Conservation (phyloP, 257 asterid genomes). For the Solanum tarijense region DNA sequence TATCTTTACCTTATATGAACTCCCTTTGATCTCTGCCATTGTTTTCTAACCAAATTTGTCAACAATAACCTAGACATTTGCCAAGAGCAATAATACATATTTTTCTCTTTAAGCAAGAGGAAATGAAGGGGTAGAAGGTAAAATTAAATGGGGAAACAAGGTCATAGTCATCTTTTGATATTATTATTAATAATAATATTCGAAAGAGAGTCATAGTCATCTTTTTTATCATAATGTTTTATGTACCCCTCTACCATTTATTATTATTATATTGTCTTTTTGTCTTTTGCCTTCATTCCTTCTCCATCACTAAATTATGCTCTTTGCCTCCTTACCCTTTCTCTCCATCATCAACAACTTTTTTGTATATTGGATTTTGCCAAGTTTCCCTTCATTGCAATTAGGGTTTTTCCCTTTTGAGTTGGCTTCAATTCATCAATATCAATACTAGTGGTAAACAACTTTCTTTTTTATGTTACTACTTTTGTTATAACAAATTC, state of each 20-base stretch:
- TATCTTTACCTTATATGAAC: not conserved
- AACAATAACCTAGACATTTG: not conserved
- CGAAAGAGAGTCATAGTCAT: constrained; percentile 43
- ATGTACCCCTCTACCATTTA: constrained; percentile 32
- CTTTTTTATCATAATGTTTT: constrained; percentile 25
- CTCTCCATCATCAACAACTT: not conserved
- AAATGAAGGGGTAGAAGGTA: not conserved
- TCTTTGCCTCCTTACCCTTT: constrained; percentile 17
- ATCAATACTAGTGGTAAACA: not conserved
- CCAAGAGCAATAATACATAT: not conserved
- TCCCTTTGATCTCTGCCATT: not conserved
- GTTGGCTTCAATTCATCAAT: not conserved
- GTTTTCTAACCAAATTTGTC: not conserved
- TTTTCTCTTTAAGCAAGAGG: not conserved
- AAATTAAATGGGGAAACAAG: constrained; percentile 8
- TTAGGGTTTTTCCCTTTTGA: constrained; percentile 24
- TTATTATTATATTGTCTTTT: constrained; percentile 14
- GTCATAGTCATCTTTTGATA: constrained; percentile 11
- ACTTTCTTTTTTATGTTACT: not conserved
- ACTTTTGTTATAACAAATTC: not conserved
- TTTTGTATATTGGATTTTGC: not conserved
- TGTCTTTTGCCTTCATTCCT: constrained; percentile 69
- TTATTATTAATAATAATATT: constrained; percentile 23
- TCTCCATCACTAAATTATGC: constrained; percentile 43
- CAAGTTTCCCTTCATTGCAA: not conserved